A percentile compares a stretch with the other conserved stretches of the same genome.
phyloP scores from a whole-genome alignment of 495 filamentous ascomycete species.

The Aspergillus nanangensis region DNA sequence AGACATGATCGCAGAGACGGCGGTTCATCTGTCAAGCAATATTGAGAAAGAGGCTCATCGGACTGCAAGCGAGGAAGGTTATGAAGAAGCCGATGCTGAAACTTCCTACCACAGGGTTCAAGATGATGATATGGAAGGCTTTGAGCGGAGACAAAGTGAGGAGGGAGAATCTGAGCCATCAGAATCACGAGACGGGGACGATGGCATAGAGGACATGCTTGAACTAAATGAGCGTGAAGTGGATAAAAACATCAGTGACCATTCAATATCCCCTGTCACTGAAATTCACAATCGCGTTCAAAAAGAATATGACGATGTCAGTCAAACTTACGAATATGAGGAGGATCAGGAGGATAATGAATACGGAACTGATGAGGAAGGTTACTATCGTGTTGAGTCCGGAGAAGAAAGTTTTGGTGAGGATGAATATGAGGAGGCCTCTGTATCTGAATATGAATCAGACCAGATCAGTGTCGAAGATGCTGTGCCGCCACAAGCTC shows the following conservation, averaged over 20 bases:
- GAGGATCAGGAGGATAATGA: conserved; percentile 1
- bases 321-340: neutral
- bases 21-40: no score
- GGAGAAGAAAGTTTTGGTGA: conserved; percentile 6
- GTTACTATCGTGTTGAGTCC: neutral
- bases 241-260: no score
- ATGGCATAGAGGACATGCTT: no score
- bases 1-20: no score
- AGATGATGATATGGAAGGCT: no score
- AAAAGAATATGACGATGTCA: neutral
- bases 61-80: no score
- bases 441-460: conserved; percentile 11
- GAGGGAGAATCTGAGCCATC: neutral
- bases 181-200: neutral
- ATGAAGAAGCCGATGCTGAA: no score
- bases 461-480: conserved; percentile 1
- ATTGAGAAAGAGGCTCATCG: no score
- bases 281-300: no score
- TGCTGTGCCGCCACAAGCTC: neutral
- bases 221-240: neutral
- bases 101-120: no score
- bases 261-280: no score
- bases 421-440: conserved; percentile 7
- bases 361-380: conserved; percentile 7
- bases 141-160: no score